Base-by-base conservation (phyloP, 441 rosid species). In the Mallotus japonicus region DNA sequence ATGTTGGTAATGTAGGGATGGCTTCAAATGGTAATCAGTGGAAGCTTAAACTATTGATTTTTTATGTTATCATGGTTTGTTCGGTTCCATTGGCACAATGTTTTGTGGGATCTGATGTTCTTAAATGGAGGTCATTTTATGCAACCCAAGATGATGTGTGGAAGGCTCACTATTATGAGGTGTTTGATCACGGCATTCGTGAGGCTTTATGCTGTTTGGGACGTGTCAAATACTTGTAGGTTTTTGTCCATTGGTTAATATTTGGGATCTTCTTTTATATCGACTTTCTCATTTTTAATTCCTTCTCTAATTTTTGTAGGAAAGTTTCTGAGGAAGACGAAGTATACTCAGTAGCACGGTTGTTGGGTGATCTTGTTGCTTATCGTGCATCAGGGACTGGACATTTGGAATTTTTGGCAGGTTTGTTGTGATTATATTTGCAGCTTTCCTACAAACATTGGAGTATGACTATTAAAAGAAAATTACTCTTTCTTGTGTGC, bases 351-450 rank as follows among this genome's bases (percentile, higher is more conserved):
- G 94, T 94, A 62, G 97, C 97, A 76, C 82, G 78, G 74, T 77
- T 95, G 59, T 74, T 90, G 57, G 99, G 96, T 75, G 92, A 94
- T 74, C 97, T 94, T 81, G 97, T 94, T 78, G 83, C 97, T 53
- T 94, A 92, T 77, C 96, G 95, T 40, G 97, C 97, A 71, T 84
- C 92, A 28, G 99, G 97, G 75, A 88, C 94, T 55, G 97, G 99
- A 12, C 99, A 94, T 75, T 78, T 94, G 86, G 95, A 92, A 75
- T 91, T 94, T 73, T 80, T 94, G 83, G 88, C 96, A 79, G 95
- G 98, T 93, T 81, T 55, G 68, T 75, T 67, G 71, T 61, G 17
- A 28, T 50, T 55, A 19, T 7, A 46, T 69, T 56, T 20, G n/a
- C 11, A 42, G 16, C 63, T 56, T 44, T 42, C 11, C 7, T 24